Conservation (phyloP, 768 basidiomycete species). For the Pisolithus tinctorius region DNA sequence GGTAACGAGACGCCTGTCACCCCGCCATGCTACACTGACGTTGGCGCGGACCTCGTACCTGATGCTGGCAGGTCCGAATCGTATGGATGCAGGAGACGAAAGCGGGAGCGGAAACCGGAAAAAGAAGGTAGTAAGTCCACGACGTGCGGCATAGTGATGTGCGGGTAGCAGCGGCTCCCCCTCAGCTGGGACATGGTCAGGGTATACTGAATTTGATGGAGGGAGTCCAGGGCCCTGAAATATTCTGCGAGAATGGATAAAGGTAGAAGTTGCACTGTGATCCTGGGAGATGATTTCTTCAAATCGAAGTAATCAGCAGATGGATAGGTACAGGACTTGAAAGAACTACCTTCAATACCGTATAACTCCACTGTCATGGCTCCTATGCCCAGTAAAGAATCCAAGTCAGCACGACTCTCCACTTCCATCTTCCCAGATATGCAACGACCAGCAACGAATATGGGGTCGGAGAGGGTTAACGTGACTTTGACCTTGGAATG, state of each 20-base stretch:
- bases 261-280: conserved; percentile 74
- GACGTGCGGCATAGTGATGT: conserved; percentile 65
- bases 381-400: conserved; percentile 60
- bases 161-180: conserved; percentile 57
- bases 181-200: conserved; percentile 40
- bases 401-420: conserved; percentile 66
- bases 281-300: conserved; percentile 71
- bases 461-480: conserved; percentile 48
- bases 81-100: conserved; percentile 63
- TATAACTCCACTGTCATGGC: conserved; percentile 74
- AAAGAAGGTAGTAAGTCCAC: conserved; percentile 70
- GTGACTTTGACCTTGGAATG: conserved; percentile 76
- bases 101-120: conserved; percentile 70
- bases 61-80: conserved; percentile 62
- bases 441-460: conserved; percentile 59
- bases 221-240: conserved; percentile 81
- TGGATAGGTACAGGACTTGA: not conserved
- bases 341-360: conserved; percentile 54
- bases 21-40: conserved; percentile 70
- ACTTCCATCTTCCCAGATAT: conserved; percentile 75
- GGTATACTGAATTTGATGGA: conserved; percentile 76
- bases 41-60: conserved; percentile 70
- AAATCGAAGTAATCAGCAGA: conserved; percentile 2
- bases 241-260: conserved; percentile 59
- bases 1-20: conserved; percentile 61